Percentiles rank a stretch among this genome's conserved stretches.
These are phyloP conservation scores for Cymbopogon citratus DNA, from an alignment of 176 grass and related monocot species.

Conservation along the genomic window DNA sequence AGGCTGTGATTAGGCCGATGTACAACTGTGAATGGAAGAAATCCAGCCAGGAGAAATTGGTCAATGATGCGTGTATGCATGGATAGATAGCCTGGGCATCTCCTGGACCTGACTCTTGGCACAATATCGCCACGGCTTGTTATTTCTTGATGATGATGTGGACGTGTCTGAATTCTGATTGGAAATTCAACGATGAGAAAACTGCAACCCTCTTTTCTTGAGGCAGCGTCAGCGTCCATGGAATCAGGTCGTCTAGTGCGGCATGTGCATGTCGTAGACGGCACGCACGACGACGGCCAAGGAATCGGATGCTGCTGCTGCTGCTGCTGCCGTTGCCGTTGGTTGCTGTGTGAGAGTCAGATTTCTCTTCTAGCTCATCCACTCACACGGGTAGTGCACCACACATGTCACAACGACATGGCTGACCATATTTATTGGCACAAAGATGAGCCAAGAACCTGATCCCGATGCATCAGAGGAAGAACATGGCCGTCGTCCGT, in stretches of 20 bases:
- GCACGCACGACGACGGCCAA: neutral
- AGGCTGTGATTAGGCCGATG: constrained; percentile 1
- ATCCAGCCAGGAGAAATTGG: neutral
- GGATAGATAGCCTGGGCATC: neutral
- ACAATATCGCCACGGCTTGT: neutral
- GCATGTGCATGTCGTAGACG: constrained; percentile 4
- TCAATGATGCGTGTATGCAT: neutral
- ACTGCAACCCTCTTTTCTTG: neutral
- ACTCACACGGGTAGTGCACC: neutral
- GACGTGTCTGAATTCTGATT: neutral
- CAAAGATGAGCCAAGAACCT: neutral
- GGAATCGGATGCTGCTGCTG: neutral
- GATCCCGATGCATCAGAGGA: neutral
- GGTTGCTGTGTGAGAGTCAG: neutral
- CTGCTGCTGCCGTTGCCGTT: neutral
- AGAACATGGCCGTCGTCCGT: neutral
- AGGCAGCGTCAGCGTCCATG: neutral
- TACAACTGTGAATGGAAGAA: neutral
- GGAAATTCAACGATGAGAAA: neutral
- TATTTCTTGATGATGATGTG: neutral
- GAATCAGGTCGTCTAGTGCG: neutral
- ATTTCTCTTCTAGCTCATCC: neutral
- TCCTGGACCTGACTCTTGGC: neutral
- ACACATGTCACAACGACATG: neutral
- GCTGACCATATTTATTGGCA: neutral